A percentile compares a stretch with the other conserved stretches of the same genome.
phyloP scores from a whole-genome alignment of 129 eudicot genomes.

The Arctium lappa region DNA sequence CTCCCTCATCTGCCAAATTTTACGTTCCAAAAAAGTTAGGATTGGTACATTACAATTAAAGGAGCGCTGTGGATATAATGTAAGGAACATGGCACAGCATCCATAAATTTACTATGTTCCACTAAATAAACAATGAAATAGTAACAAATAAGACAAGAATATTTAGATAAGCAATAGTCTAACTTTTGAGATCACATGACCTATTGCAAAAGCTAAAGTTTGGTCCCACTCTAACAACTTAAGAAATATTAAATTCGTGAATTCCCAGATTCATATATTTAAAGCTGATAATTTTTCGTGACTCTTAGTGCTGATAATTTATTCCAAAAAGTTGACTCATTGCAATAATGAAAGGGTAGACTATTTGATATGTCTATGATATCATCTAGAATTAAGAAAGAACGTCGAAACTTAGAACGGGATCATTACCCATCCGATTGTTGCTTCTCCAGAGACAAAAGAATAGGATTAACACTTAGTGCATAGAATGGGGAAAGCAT shows the following conservation, averaged over 20 bases:
- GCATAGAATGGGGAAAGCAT: background rate
- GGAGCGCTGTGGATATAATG: background rate
- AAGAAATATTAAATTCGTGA: background rate
- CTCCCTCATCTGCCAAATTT: slow-evolving; percentile 73
- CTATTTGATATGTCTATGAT: background rate
- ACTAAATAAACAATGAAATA: background rate
- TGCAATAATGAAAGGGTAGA: background rate
- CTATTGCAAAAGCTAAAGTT: background rate
- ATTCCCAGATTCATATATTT: background rate
- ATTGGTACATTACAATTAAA: background rate
- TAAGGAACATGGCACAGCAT: background rate
- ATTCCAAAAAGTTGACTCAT: background rate
- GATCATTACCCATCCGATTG: background rate
- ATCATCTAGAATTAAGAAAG: background rate
- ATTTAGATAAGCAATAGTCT: background rate
- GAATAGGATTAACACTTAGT: background rate
- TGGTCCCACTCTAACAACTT: background rate
- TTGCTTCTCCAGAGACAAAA: background rate
- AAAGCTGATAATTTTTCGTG: background rate
- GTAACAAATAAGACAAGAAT: background rate
- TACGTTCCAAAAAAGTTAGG: slow-evolving; percentile 9
- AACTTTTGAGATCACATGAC: background rate
- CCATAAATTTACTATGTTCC: slow-evolving; percentile 7
- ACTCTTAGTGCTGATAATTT: background rate
- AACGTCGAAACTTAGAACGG: background rate